A percentile compares a stretch with the other conserved stretches of the same genome.
phyloP scores from a whole-genome alignment of 2,329 filamentous ascomycete genomes.

The Colletotrichum incanum region DNA sequence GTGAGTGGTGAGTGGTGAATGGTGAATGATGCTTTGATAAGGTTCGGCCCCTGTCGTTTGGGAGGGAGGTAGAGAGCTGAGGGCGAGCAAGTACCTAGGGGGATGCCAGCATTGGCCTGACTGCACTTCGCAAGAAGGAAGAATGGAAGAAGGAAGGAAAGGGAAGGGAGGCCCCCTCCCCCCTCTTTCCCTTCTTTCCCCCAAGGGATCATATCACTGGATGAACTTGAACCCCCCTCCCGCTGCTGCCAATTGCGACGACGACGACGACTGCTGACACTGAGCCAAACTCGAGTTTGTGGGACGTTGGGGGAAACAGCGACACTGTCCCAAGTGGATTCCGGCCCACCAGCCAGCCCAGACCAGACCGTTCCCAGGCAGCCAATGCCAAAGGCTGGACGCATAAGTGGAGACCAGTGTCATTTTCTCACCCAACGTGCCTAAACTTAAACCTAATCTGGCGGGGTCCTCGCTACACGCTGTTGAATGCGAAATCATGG shows the following conservation, averaged over 20 bases:
- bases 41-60: too few relatives aligned
- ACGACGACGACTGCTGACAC: background rate
- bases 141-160: background rate
- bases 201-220: background rate
- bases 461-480: constrained; percentile 26
- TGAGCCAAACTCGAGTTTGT: background rate
- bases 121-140: background rate
- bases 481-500: constrained; percentile 17
- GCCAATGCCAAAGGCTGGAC: background rate
- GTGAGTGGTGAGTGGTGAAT: background rate
- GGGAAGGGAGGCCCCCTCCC: too few relatives aligned
- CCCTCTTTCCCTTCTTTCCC: background rate
- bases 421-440: constrained; percentile 25
- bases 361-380: background rate
- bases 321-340: background rate
- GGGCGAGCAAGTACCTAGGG: background rate
- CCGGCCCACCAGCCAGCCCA: background rate
- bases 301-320: background rate
- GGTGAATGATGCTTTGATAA: background rate
- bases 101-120: background rate
- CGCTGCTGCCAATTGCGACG: background rate
- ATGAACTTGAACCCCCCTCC: background rate
- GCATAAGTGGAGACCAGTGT: background rate
- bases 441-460: constrained; percentile 43
- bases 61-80: background rate